Conservation (phyloP, 2,329 filamentous ascomycete genomes). For the Aspergillus sp. region DNA sequence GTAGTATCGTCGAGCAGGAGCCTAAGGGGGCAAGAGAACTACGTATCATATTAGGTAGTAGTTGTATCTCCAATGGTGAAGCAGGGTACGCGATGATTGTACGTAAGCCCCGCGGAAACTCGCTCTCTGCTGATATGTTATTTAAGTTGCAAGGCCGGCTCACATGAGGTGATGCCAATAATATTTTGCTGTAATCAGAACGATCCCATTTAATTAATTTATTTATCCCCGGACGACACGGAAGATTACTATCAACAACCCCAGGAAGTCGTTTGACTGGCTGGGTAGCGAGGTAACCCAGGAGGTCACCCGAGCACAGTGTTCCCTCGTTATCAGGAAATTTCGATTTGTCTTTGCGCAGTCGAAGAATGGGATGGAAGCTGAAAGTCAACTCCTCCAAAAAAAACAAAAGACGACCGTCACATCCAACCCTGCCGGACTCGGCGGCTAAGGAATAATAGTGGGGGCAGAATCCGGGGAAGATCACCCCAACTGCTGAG, state of each 20-base stretch:
- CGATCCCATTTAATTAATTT: background rate
- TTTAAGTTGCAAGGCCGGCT: background rate
- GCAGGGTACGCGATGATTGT: no score
- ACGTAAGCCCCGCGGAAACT: background rate
- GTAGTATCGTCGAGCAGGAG: no score
- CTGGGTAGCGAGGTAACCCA: background rate
- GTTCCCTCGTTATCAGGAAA: background rate
- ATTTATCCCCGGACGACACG: background rate
- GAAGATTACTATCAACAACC: background rate
- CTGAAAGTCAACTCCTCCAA: no score
- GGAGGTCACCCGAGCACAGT: slow-evolving; percentile 8
- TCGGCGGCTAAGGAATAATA: slow-evolving; percentile 8
- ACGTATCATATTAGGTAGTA: no score
- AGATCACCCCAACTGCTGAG: background rate
- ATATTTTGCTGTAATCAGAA: background rate
- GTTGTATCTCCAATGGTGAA: no score
- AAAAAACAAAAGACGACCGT: no score
- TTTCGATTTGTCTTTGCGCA: no score
- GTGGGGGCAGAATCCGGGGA: slow-evolving; percentile 21
- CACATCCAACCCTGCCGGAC: no score
- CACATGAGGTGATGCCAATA: background rate
- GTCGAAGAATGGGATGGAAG: no score
- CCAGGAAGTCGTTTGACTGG: background rate
- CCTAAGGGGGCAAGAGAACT: no score
- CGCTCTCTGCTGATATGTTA: no score